phyloP scores from a whole-genome alignment of 2,329 filamentous ascomycete species.

The Fusarium marasasianum region DNA sequence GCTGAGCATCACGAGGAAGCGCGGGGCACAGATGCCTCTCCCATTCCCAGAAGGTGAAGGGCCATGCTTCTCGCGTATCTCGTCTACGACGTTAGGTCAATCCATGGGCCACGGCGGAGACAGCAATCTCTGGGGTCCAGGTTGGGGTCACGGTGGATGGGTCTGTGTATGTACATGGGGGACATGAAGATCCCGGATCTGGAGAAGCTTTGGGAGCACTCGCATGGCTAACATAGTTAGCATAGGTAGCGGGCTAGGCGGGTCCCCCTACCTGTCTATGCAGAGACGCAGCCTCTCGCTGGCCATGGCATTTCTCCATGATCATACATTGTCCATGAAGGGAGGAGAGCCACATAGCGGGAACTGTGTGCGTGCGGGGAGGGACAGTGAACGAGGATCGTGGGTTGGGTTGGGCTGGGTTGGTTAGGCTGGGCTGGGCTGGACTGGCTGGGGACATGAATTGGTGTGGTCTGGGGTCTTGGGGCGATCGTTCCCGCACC shows the following conservation, averaged over 20 bases:
- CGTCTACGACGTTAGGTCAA: slow-evolving; percentile 29
- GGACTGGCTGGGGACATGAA: slow-evolving; percentile 8
- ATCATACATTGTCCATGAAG: slow-evolving; percentile 17
- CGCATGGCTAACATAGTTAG: slow-evolving; percentile 28
- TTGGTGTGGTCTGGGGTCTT: slow-evolving; percentile 44
- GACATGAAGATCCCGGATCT: slow-evolving; percentile 32
- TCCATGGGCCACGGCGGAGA: slow-evolving; percentile 25
- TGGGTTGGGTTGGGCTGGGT: slow-evolving; percentile 20
- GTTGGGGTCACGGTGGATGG: slow-evolving; percentile 33
- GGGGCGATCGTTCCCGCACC: slow-evolving; percentile 49
- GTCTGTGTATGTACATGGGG: slow-evolving; percentile 24
- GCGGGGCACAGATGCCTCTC: slow-evolving; percentile 31
- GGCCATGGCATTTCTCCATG: slow-evolving; percentile 20
- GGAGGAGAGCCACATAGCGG: slow-evolving; percentile 31
- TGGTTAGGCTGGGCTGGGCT: slow-evolving; percentile 4
- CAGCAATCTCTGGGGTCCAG: slow-evolving; percentile 27
- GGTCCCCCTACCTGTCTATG: slow-evolving; percentile 12
- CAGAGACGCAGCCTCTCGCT: slow-evolving; percentile 22
- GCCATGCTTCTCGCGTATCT: slow-evolving; percentile 43
- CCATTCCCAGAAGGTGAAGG: slow-evolving; percentile 11
- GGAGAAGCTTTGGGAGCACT: slow-evolving; percentile 15
- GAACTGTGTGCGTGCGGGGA: slow-evolving; percentile 36
- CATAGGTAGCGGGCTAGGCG: slow-evolving; percentile 4
- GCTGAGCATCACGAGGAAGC: slow-evolving; percentile 37
- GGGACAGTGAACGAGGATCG: slow-evolving; percentile 20